Base-by-base conservation (phyloP, 2,329 filamentous ascomycete species). In the Colletotrichum sidae region DNA sequence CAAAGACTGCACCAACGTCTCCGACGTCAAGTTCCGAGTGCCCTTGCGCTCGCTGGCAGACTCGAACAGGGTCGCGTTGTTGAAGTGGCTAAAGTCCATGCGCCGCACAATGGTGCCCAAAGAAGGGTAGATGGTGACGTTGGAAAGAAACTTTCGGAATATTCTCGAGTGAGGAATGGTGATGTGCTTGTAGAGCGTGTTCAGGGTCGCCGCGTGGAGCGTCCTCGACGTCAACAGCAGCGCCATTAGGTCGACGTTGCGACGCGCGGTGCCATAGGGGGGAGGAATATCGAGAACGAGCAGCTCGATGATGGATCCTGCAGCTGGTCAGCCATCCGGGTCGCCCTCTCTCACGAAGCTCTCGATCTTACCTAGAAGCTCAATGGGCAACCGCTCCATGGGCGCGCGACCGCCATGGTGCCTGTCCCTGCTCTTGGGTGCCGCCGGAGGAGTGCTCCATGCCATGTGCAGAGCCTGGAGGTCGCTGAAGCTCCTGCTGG, bases 71-170 rank as follows among this genome's bases (percentile, higher is more conserved):
- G 91, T 90, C 59, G 91, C 88, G 25, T 92, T 92, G 75, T 93
- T 94, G 79, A 94, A 94, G 81, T 94, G 92, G 68, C 91, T 94
- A 72, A 96, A 94, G 79, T 96, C 92, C 50, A 95, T 81, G 55
- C 92, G 90, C 63, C 91, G 88, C 49, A 95, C 91, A 71, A 94
- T 88, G 45, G 88, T 90, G 50, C 92, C 92, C 58, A 94, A 82
- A 8, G 88, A 82, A 2, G 88, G 86, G 74, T 94, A 89, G 64
- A 86, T 80, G 50, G 82, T 81, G 69, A 95, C 83, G 72, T 92
- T 92, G 63, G 84, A 82, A 53, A 94, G 85, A 70, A 94, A 93
- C 78, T 95, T 95, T 74, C 89, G 89, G 79, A 94, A 96, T 75
- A 94, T 93, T 66, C 89, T 84, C 34, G 92, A 95, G 81, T 94